A percentile compares a stretch with the other conserved stretches of the same genome.
Evolutionary conservation across 2,329 filamentous ascomycete genomes (phyloP).

Genomic region (Pestalotiopsis sp.): DNA sequence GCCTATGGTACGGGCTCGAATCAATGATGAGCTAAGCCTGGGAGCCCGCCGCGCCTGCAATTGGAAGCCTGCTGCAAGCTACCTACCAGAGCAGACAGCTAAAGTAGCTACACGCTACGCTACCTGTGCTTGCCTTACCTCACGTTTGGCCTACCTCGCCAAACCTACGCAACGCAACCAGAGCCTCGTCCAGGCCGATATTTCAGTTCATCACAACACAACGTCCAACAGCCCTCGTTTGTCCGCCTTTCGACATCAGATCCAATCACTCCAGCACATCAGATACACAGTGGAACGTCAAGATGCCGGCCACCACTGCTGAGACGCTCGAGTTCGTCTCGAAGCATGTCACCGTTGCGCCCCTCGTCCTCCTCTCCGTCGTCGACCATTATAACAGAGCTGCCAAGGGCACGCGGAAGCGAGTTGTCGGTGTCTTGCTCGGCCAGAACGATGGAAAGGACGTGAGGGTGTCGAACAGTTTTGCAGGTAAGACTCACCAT

Average conservation of each 20-base stretch:
- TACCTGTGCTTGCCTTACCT: conserved; percentile 3
- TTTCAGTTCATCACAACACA: background rate
- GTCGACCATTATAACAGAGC: conserved; percentile 98
- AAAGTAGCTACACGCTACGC: background rate
- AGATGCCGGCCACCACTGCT: conserved; percentile 94
- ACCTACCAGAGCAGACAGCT: background rate
- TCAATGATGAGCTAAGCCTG: background rate
- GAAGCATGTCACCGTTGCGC: conserved; percentile 93
- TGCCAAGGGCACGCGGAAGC: conserved; percentile 79
- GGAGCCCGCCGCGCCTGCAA: background rate
- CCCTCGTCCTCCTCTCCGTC: conserved; percentile 93
- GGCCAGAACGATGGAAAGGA: conserved; percentile 96
- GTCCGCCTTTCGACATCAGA: background rate
- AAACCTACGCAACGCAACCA: background rate
- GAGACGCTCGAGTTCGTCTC: conserved; percentile 94
- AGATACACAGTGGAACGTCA: conserved; percentile 28
- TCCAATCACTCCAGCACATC: background rate
- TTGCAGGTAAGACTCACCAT: conserved; percentile 70
- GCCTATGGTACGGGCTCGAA: no score
- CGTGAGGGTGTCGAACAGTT: conserved; percentile 97
- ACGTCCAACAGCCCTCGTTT: background rate
- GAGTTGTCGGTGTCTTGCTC: conserved; percentile 91
- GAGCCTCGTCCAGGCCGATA: background rate
- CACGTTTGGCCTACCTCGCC: background rate
- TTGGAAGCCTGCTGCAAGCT: background rate